A percentile compares a stretch with the other conserved stretches of the same genome.
Evolutionary conservation across 1,139 yeast genomes (phyloP).

Genomic region (Suhomyces coccinellae): DNA sequence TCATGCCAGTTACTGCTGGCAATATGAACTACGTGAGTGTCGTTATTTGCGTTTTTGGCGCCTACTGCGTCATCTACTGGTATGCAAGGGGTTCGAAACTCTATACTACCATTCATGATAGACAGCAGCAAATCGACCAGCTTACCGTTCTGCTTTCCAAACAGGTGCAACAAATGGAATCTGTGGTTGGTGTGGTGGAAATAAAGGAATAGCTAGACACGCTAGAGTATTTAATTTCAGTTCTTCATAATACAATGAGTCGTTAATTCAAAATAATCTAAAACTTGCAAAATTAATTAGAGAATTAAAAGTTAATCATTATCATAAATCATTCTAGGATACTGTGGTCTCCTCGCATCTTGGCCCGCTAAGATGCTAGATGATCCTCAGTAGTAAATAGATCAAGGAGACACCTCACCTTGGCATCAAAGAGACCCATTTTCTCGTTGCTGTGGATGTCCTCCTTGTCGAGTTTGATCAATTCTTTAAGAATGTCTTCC

Average conservation of each 20-base stretch:
- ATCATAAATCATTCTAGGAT: no score
- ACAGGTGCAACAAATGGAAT: constrained; percentile 29
- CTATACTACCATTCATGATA: constrained; percentile 28
- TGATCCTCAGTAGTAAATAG: constrained; percentile 6
- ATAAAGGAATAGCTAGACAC: background rate
- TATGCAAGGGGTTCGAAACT: constrained; percentile 36
- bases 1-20: constrained; percentile 45
- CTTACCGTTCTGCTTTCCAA: constrained; percentile 30
- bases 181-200: constrained; percentile 18
- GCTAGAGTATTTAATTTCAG: background rate
- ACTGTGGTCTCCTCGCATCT: background rate
- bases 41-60: constrained; percentile 36
- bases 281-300: background rate
- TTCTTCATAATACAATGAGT: background rate
- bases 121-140: constrained; percentile 26
- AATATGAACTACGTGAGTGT: constrained; percentile 50
- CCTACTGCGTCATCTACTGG: constrained; percentile 41
- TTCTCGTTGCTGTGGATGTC: constrained; percentile 6
- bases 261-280: background rate
- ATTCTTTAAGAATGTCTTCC: constrained; percentile 8
- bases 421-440: constrained; percentile 8
- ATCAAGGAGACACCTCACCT: constrained; percentile 10
- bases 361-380: background rate
- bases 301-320: no score
- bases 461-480: constrained; percentile 6